These are phyloP conservation scores for Aspergillus terreus DNA, from an alignment of 2,329 filamentous ascomycete genomes.

Conservation along the genomic window DNA sequence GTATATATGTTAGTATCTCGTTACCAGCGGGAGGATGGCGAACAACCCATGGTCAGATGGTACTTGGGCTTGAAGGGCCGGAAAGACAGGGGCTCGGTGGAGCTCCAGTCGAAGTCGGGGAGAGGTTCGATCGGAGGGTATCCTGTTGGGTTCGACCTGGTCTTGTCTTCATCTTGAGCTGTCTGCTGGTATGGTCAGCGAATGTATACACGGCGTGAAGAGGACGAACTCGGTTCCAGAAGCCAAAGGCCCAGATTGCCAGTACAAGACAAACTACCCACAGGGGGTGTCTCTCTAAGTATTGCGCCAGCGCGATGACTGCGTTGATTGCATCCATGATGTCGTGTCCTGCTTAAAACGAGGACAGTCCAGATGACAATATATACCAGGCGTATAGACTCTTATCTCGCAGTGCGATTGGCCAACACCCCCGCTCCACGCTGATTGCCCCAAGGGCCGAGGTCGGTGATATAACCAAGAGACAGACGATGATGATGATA, in stretches of 20 bases:
- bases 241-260: conserved; percentile 5
- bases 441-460: conserved; percentile 14
- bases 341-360: too few species aligned
- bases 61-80: conserved; percentile 60
- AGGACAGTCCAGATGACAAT: too few species aligned
- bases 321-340: neutral
- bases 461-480: neutral
- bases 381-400: too few species aligned
- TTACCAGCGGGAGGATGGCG: neutral
- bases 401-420: conserved; percentile 6
- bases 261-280: conserved; percentile 3
- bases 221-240: conserved; percentile 11
- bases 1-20: neutral
- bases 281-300: conserved; percentile 5
- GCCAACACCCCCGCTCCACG: conserved; percentile 10
- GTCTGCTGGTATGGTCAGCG: neutral
- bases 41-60: conserved; percentile 60
- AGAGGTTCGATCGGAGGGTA: conserved; percentile 40
- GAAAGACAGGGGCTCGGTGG: conserved; percentile 50
- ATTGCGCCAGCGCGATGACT: neutral
- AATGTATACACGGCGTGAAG: neutral
- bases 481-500: neutral
- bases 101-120: conserved; percentile 48
- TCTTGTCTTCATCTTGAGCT: neutral
- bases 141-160: conserved; percentile 1